These are phyloP conservation scores for Fusarium miscanthi DNA, from an alignment of 2,329 filamentous ascomycete genomes.

Conservation along the genomic window DNA sequence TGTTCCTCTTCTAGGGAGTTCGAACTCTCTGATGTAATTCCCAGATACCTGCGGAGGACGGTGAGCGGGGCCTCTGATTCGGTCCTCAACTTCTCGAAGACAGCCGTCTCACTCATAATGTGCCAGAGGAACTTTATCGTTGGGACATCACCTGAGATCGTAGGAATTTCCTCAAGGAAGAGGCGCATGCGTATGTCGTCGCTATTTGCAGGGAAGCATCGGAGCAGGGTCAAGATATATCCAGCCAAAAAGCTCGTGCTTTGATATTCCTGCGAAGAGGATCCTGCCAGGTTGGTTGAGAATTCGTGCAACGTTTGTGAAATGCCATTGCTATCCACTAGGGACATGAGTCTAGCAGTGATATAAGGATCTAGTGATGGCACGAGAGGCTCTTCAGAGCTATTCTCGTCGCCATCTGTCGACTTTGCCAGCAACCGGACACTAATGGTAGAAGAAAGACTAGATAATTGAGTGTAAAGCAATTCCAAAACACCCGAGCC, in stretches of 20 bases:
- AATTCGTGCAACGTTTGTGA: conserved; percentile 56
- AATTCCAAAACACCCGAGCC: conserved; percentile 60
- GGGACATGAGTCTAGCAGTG: conserved; percentile 71
- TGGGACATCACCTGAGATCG: conserved; percentile 66
- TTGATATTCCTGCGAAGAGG: conserved; percentile 47
- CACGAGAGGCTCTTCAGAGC: conserved; percentile 31
- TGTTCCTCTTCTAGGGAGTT: conserved; percentile 47
- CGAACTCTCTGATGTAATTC: conserved; percentile 42
- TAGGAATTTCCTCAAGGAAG: conserved; percentile 67
- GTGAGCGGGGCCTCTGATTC: conserved; percentile 47
- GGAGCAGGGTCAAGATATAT: conserved; percentile 85
- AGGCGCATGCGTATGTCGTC: conserved; percentile 97
- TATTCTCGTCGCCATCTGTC: conserved; percentile 32
- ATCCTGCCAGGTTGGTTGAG: conserved; percentile 46
- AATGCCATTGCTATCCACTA: conserved; percentile 82
- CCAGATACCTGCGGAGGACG: conserved; percentile 49
- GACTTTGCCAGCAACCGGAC: conserved; percentile 52
- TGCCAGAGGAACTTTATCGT: conserved; percentile 81
- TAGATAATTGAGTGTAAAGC: conserved; percentile 65
- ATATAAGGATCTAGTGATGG: conserved; percentile 66
- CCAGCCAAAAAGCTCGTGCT: conserved; percentile 77
- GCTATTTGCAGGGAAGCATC: conserved; percentile 82
- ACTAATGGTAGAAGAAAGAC: conserved; percentile 63
- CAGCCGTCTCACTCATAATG: conserved; percentile 58
- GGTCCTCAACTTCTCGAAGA: conserved; percentile 50